Evolutionary conservation across 768 basidiomycete genomes (phyloP).

Genomic region (Podaxis sp.): DNA sequence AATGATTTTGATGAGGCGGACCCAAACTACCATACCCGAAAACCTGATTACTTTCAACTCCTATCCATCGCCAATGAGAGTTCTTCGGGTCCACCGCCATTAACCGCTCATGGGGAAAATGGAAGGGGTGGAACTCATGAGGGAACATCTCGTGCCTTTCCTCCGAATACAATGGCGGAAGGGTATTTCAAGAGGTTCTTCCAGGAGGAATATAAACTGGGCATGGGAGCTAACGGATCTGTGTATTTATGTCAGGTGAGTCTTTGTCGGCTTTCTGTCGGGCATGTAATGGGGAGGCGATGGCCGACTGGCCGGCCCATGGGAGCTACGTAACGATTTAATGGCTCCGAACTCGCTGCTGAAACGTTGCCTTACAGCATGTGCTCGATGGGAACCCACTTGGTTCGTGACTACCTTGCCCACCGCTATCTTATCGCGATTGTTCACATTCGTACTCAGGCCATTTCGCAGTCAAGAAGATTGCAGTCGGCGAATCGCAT

Average conservation of each 20-base stretch:
- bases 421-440: slow-evolving; percentile 9
- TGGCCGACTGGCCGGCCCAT: slow-evolving; percentile 65
- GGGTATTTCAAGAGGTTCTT: slow-evolving; percentile 96
- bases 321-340: neutral
- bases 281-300: neutral
- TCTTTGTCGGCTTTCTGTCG: neutral
- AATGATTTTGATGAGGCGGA: slow-evolving; percentile 34
- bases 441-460: slow-evolving; percentile 36
- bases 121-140: neutral
- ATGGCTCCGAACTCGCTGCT: slow-evolving; percentile 26
- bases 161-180: slow-evolving; percentile 77
- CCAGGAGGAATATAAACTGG: slow-evolving; percentile 82
- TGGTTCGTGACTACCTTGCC: slow-evolving; percentile 41
- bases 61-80: slow-evolving; percentile 72
- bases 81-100: slow-evolving; percentile 53
- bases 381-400: slow-evolving; percentile 85
- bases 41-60: slow-evolving; percentile 79
- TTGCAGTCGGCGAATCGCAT: slow-evolving; percentile 90
- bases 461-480: slow-evolving; percentile 94
- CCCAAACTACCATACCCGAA: slow-evolving; percentile 51
- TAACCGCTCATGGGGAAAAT: slow-evolving; percentile 19
- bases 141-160: slow-evolving; percentile 42
- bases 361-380: slow-evolving; percentile 48
- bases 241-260: slow-evolving; percentile 86
- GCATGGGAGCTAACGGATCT: slow-evolving; percentile 93